Evolutionary conservation across 2,329 filamentous ascomycete genomes (phyloP).

Genomic region (Trichoderma koningii): DNA sequence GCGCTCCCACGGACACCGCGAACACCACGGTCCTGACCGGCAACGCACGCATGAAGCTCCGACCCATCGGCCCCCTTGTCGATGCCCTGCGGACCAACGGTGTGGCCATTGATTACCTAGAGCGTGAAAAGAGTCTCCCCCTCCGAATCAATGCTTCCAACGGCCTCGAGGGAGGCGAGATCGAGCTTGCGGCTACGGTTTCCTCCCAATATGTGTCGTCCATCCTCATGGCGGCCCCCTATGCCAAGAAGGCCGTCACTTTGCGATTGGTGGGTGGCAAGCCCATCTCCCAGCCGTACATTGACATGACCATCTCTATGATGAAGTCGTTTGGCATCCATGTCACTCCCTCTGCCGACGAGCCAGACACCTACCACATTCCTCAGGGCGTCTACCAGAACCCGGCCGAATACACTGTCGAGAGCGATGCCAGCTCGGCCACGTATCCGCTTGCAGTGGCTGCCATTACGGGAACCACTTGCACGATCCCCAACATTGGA

Average conservation of each 20-base stretch:
- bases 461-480: conserved; percentile 92
- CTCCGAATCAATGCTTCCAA: conserved; percentile 78
- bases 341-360: conserved; percentile 73
- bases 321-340: conserved; percentile 89
- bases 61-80: conserved; percentile 90
- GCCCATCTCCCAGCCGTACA: conserved; percentile 94
- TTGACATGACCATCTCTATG: conserved; percentile 98
- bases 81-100: conserved; percentile 87
- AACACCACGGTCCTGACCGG: conserved; percentile 79
- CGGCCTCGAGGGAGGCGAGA: conserved; percentile 81
- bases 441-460: conserved; percentile 94
- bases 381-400: conserved; percentile 82
- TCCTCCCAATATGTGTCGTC: conserved; percentile 99
- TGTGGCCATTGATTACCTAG: conserved; percentile 82
- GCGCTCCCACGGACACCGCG: conserved; percentile 63
- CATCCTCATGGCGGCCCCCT: conserved; percentile 93
- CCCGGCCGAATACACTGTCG: conserved; percentile 82
- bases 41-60: conserved; percentile 93
- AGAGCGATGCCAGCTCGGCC: conserved; percentile 96
- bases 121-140: conserved; percentile 80
- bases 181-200: conserved; percentile 90
- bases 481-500: conserved; percentile 95
- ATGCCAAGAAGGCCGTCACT: conserved; percentile 91
- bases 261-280: conserved; percentile 91
- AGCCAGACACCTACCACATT: conserved; percentile 91